Evolutionary conservation across 2,329 filamentous ascomycete species (phyloP), one percentile per base, ranked within the genome.

Genomic region (Xylariomycetidae sp.): DNA sequence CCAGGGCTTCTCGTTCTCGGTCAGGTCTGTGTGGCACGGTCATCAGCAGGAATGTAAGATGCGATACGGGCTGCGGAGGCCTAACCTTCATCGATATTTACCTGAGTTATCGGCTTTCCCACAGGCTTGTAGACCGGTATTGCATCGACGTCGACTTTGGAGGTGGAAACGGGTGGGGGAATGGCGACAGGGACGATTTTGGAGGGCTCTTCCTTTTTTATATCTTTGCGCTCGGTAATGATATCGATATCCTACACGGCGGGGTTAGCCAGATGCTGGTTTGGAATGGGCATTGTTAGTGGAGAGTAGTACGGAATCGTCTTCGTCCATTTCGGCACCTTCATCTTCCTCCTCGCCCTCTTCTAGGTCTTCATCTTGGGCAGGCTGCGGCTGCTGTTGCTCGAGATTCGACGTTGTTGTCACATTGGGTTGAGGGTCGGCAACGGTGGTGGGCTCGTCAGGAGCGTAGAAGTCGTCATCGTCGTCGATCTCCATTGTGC

Each of bases 1-100:
- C 92, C 92, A 98, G 13, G 90, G 89, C 60, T 96, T 97, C 43
- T 89, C 85, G 51, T 88, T 87, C 6, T 86, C 82, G 23, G 79
- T 73, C 14, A 89, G 75, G 51, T 83, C 78, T 74, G 40, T 9
- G 18, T 22, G 9, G 16, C 19, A 40, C 16, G 38, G 27, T 28
- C 34, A 22, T 31, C 34, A 27, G 46, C 16, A 46, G 31, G 39
- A 30, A 27, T 30, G 19, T 16, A 12, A 26, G 20, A 16, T n/a
- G 31, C 25, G 30, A 8, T 12, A 14, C 15, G 11, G 25, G n/a
- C n/a, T n/a, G n/a, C n/a, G n/a, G n/a, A n/a, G n/a, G n/a, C n/a
- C 57, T 14, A 43, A 76, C 74, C 74, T 62, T 77, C 67, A 51
- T 89, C 85, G 47, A 88, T 83, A 54, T 85, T 83, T 30, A 88